A percentile compares a stretch with the other conserved stretches of the same genome.
Conservation (phyloP, 257 asterid genomes). For the Fraxinus americana region DNA sequence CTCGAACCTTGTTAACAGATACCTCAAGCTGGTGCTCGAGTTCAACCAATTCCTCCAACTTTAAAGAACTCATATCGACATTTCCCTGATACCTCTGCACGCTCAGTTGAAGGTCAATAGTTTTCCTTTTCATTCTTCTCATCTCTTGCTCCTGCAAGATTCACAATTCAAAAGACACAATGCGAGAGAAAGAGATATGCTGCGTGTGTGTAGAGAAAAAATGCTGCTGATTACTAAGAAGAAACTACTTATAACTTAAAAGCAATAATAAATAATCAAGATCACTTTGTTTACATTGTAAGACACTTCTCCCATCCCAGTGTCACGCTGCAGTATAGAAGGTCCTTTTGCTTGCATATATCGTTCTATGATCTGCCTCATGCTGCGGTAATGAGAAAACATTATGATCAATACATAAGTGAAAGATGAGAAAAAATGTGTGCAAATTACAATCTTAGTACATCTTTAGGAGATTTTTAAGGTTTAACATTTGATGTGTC, state of each 20-base stretch:
- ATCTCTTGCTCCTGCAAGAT: constrained; percentile 60
- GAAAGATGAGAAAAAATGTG: not conserved
- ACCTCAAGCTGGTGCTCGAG: constrained; percentile 66
- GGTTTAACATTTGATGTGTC: too few species aligned
- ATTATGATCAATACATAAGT: not conserved
- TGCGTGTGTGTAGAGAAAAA: not conserved
- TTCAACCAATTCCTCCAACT: constrained; percentile 52
- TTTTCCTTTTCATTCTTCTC: constrained; percentile 53
- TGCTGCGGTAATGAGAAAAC: constrained; percentile 42
- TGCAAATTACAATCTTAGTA: too few species aligned
- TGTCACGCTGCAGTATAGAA: constrained; percentile 38
- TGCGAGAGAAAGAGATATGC: not conserved
- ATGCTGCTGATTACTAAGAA: not conserved
- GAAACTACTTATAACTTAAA: not conserved
- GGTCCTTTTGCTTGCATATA: constrained; percentile 52
- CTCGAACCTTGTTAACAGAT: constrained; percentile 62
- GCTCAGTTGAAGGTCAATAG: constrained; percentile 63
- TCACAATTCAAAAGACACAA: not conserved
- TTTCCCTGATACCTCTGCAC: constrained; percentile 76
- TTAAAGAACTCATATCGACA: constrained; percentile 50
- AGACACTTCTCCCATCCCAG: constrained; percentile 30
- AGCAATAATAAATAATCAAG: not conserved
- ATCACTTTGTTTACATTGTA: constrained; percentile 30
- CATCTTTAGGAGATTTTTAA: too few species aligned
- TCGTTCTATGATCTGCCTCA: constrained; percentile 68